phyloP scores from a whole-genome alignment of 768 basidiomycete genomes.

The Suillus luteus region DNA sequence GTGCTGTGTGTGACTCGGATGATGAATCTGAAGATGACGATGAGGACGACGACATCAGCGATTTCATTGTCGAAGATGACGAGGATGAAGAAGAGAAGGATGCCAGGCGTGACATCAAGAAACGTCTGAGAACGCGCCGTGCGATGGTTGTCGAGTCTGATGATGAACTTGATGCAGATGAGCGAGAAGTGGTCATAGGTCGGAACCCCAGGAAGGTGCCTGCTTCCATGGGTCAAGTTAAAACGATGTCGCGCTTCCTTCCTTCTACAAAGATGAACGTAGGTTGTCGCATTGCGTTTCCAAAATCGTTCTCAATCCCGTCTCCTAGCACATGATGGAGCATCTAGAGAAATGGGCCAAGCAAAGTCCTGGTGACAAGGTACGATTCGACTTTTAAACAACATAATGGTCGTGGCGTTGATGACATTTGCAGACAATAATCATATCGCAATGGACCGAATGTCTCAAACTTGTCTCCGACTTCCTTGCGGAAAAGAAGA shows the following conservation, averaged over 20 bases:
- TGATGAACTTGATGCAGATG: conserved; percentile 43
- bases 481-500: conserved; percentile 54
- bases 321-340: conserved; percentile 58
- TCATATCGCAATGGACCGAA: conserved; percentile 73
- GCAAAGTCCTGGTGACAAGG: conserved; percentile 62
- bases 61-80: conserved; percentile 54
- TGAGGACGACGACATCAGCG: conserved; percentile 46
- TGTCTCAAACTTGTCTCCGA: conserved; percentile 65
- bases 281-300: conserved; percentile 12
- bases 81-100: conserved; percentile 60
- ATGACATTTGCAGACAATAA: conserved; percentile 45
- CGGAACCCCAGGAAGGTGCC: conserved; percentile 30
- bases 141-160: conserved; percentile 47
- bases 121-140: conserved; percentile 39
- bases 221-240: conserved; percentile 37
- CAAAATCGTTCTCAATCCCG: neutral
- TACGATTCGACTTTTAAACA: conserved; percentile 21
- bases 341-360: conserved; percentile 46
- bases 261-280: conserved; percentile 81
- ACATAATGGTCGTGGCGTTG: neutral
- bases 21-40: conserved; percentile 35
- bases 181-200: conserved; percentile 45
- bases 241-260: conserved; percentile 55
- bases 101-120: conserved; percentile 40
- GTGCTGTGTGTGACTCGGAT: conserved; percentile 28